Evolutionary conservation across 257 asterid species (phyloP), one percentile per base, ranked within the genome.

Genomic region (Petrea volubilis): DNA sequence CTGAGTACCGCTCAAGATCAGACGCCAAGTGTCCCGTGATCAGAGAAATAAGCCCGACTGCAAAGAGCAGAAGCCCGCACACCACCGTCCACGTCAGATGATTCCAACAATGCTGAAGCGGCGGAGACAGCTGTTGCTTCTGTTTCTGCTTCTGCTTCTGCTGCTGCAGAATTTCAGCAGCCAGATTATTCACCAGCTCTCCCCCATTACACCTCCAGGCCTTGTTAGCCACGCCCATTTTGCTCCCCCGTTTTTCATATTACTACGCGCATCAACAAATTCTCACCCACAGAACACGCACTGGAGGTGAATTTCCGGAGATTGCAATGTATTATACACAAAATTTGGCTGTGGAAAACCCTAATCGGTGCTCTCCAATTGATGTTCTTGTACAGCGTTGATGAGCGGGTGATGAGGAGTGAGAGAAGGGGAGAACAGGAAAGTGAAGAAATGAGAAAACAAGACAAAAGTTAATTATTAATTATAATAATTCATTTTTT

Each of bases 11-110:
- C 80, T 94, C 99, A 47, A 91, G 87, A 89, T 89, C 87, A 74
- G 98, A 87, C 24, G 91, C 98, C 76, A 95, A 86, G 77, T 95
- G 99, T 33, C 99, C 99, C 33, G 99, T 90, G 77, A 95, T 87
- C 44, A 95, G 93, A 4, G 99, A 95, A 73, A 95, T 88, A 74
- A 95, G 87, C 5, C 97, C 99, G 7, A 95, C 85, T 8, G 79
- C 86, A 61, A 95, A 95, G 50, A 95, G 91, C 87, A 92, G 62
- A 38, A 81, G 68, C 58, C 97, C 97, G 56, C 99, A 94, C 31
- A 91, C 79, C 72, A 71, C 82, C 72, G 98, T 84, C 96, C 96
- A 89, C 63, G 86, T 44, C 74, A 69, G 29, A 63, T 14, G 69
- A 44, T 60, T 72, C 67, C 72, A 60, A 60, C 70, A 80, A 70